phyloP scores from a whole-genome alignment of 352 stramenopile species.

The Pythium vanterpoolii region DNA sequence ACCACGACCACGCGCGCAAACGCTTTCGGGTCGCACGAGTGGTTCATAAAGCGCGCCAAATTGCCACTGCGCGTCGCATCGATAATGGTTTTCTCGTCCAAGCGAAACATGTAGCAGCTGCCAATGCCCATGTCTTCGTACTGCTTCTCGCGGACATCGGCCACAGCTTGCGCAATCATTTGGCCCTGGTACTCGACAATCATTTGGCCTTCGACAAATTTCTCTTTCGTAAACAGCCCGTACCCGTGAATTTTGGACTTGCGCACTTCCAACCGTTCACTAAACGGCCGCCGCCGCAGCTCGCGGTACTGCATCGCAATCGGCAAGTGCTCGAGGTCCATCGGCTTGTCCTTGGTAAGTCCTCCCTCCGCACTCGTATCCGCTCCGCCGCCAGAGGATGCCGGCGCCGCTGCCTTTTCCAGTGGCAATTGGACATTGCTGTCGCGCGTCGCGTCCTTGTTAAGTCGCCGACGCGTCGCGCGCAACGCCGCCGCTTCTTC shows the following conservation, averaged over 20 bases:
- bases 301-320: slow-evolving; percentile 91
- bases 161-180: slow-evolving; percentile 88
- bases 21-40: slow-evolving; percentile 93
- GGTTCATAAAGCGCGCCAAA: slow-evolving; percentile 96
- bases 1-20: slow-evolving; percentile 90
- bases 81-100: slow-evolving; percentile 94
- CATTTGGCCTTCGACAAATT: slow-evolving; percentile 91
- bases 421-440: slow-evolving; percentile 22
- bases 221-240: slow-evolving; percentile 94
- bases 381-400: slow-evolving; percentile 8
- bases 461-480: slow-evolving; percentile 31
- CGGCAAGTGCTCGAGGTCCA: slow-evolving; percentile 80
- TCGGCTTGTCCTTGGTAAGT: slow-evolving; percentile 37
- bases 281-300: slow-evolving; percentile 88
- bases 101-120: slow-evolving; percentile 97
- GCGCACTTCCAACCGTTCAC: slow-evolving; percentile 88
- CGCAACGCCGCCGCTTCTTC: slow-evolving; percentile 26
- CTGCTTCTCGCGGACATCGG: slow-evolving; percentile 90
- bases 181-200: slow-evolving; percentile 97
- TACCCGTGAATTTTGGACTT: slow-evolving; percentile 96
- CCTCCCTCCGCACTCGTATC: slow-evolving; percentile 2
- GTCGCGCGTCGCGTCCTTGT: slow-evolving; percentile 54
- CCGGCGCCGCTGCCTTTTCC: slow-evolving; percentile 16
- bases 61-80: slow-evolving; percentile 93
- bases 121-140: slow-evolving; percentile 94